phyloP scores from a whole-genome alignment of 495 filamentous ascomycete genomes.

The Penicillium mononematosum region DNA sequence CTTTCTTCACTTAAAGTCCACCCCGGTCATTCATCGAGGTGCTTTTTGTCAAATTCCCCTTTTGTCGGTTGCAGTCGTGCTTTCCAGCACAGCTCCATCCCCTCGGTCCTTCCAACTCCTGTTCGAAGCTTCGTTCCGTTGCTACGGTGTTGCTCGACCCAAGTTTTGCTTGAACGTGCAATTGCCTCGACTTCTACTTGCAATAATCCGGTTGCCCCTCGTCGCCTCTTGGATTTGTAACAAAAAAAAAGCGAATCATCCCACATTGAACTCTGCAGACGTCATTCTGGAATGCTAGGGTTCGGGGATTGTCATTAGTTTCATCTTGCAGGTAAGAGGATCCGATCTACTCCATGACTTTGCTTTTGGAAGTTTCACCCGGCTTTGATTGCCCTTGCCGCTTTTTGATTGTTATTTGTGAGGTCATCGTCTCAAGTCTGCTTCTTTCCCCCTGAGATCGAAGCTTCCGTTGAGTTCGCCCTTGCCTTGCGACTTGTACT shows the following conservation, averaged over 20 bases:
- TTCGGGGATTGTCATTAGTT: constrained; percentile 24
- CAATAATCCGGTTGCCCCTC: constrained; percentile 12
- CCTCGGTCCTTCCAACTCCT: constrained; percentile 40
- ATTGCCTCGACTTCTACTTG: constrained; percentile 20
- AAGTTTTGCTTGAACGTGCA: constrained; percentile 18
- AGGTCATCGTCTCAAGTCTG: constrained; percentile 5
- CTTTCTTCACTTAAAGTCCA: constrained; percentile 15
- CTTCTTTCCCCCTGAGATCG: constrained; percentile 11
- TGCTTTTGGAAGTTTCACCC: neutral
- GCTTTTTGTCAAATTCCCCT: constrained; percentile 11
- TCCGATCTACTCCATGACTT: neutral
- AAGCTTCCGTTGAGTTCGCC: constrained; percentile 9
- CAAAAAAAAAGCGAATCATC: constrained; percentile 23
- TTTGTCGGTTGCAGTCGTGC: constrained; percentile 17
- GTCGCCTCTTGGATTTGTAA: constrained; percentile 20
- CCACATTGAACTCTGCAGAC: constrained; percentile 28
- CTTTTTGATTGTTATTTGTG: constrained; percentile 12
- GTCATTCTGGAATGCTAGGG: constrained; percentile 34
- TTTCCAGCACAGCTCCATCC: constrained; percentile 28
- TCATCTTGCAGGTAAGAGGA: constrained; percentile 31
- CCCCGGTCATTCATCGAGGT: constrained; percentile 14
- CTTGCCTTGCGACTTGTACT: constrained; percentile 4
- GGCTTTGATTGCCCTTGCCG: neutral
- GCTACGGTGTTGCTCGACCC: constrained; percentile 26
- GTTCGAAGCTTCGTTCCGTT: constrained; percentile 35